phyloP scores from a whole-genome alignment of 108 stramenopile species.

The Chaetoceros tenuissimus region DNA sequence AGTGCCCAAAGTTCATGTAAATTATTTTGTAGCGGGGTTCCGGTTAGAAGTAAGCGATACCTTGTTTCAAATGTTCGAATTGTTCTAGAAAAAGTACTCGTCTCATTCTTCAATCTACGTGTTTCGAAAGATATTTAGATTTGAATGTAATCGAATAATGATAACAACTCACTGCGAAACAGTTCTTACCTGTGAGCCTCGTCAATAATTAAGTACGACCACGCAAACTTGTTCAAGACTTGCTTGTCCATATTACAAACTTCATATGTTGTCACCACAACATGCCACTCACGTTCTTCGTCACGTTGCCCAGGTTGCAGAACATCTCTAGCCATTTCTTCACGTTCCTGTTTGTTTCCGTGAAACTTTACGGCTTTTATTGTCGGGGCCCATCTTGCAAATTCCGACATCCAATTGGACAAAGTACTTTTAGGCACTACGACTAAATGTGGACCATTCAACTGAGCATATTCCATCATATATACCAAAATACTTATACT shows the following conservation, averaged over 20 bases:
- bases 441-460: constrained; percentile 79
- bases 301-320: constrained; percentile 67
- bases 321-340: constrained; percentile 20
- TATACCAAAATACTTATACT: constrained; percentile 80
- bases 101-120: constrained; percentile 93
- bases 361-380: constrained; percentile 75
- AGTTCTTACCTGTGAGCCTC: constrained; percentile 45
- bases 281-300: constrained; percentile 80
- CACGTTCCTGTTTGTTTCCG: constrained; percentile 62
- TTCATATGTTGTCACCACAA: constrained; percentile 96
- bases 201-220: constrained; percentile 96
- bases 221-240: constrained; percentile 82
- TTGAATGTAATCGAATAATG: not conserved
- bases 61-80: constrained; percentile 84
- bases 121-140: constrained; percentile 14
- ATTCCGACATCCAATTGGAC: constrained; percentile 92
- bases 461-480: constrained; percentile 31
- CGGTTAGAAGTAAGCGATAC: constrained; percentile 92
- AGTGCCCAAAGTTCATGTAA: constrained; percentile 95
- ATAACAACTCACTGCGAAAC: not conserved
- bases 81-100: constrained; percentile 77
- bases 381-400: constrained; percentile 79
- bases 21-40: constrained; percentile 98
- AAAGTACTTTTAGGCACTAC: constrained; percentile 90
- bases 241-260: constrained; percentile 86